Base-by-base conservation (phyloP, 768 basidiomycete genomes). In the Trametes coccinea region DNA sequence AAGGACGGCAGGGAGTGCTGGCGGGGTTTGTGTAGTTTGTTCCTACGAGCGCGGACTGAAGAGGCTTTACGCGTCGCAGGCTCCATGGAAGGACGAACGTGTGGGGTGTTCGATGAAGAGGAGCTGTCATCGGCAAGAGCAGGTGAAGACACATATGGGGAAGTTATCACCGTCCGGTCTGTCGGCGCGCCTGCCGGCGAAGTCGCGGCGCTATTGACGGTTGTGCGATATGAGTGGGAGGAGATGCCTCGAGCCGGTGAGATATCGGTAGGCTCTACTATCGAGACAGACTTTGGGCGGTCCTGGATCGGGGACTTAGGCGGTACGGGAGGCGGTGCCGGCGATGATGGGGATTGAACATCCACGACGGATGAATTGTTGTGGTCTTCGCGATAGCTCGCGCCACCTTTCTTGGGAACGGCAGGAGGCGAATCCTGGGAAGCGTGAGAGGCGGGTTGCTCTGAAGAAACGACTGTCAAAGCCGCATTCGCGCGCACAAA, bases 311-410 rank as follows among this genome's bases (percentile, higher is more conserved):
- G 59, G 5, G 56, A 43, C 45, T 67, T 67, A 17, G 62, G 62
- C 16, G 66, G 66, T 13, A 64, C 52, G 14, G 66, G 66, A 4
- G 66, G 66, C 33, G 66, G 62, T 39, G 54, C 39, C 29, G 56
- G n/a, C 13, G 47, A 33, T 31, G 13, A 40, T 13, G 54, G 48
- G n/a, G 11, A 45, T 4, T 41, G 54, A 29, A 44, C 50, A 49
- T 56, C 31, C 45, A 9, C 10, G 41, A 43, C 39, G 7, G 39
- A 7, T 39, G 22, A 43, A 30, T 9, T 49, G 41, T 56, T 39
- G 49, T 37, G 5, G n/a, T 27, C 47, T 47, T 48, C 48, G 54
- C 44, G 37, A 39, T 54, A 27, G 27, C 27, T 31, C 48, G 56
- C 48, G 47, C 43, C 40, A 30, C 22, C 56, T 17, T 34, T 27